Evolutionary conservation across 2,329 filamentous ascomycete species (phyloP), one percentile per base, ranked within the genome.

Genomic region (Trichoderma atroviride): DNA sequence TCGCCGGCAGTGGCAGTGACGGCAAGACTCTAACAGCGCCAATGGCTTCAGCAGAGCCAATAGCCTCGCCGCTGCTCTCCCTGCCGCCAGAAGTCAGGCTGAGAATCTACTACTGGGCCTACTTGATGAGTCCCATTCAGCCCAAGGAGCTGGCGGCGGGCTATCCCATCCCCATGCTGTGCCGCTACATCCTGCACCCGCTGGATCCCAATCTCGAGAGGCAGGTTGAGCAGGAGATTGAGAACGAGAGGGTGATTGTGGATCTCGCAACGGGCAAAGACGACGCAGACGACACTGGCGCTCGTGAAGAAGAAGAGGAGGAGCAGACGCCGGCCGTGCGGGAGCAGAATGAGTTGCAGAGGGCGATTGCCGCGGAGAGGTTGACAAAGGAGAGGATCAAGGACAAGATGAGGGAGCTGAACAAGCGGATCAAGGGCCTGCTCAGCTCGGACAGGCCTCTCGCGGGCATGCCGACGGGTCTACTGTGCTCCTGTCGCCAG

Each of bases 11-110:
- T n/a, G n/a, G 27, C 19, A 55, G 47, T 33, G 6, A 24, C 14
- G 16, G 43, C 31, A 11, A 11, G 10, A 3, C 33, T 33, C 33
- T 3, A 33, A 10, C 31, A 24, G 22, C 19, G 27, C 22, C 6
- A 14, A 22, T 6, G 6, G 60, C 11, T 43, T 9, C 16, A 19
- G 40, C 50, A 37, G 37, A n/a, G 40, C 9, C 22, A 3, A 24
- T 35, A 11, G 47, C 22, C 3, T 69, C 70, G 50, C 64, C 5
- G 16, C 62, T 77, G 11, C 74, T 83, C 58, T 73, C 76, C 35
- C 74, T 84, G 5, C 82, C 83, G 0, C 72, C 79, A 16, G 84
- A 86, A 72, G 78, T 86, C 60, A 80, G 84, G 16, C 78, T 83
- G 14, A 78, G 82, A 66, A 82, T 86, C 40, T 86, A 85, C 73